Evolutionary conservation across 371 early-diverging fungal genomes (phyloP).

Genomic region (Smittium culicis): DNA sequence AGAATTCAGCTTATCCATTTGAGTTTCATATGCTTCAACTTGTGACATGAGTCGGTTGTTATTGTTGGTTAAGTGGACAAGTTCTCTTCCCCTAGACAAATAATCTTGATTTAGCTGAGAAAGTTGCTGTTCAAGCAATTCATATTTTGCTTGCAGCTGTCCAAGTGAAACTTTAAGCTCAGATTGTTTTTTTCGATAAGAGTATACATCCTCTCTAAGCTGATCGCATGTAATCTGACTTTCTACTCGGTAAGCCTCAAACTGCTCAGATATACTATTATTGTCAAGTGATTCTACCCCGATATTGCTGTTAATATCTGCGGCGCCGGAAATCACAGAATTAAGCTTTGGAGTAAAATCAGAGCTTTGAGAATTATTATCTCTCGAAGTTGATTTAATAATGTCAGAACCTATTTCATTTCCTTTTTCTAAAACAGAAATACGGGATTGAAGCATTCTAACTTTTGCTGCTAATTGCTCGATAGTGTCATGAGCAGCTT

Average conservation of each 20-base stretch:
- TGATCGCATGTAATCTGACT: conserved; percentile 33
- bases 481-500: conserved; percentile 35
- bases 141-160: conserved; percentile 37
- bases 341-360: neutral
- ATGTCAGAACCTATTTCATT: conserved; percentile 35
- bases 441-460: conserved; percentile 24
- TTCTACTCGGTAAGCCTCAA: conserved; percentile 41
- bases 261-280: conserved; percentile 32
- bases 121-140: conserved; percentile 30
- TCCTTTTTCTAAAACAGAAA: conserved; percentile 33
- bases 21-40: conserved; percentile 25
- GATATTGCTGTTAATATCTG: neutral
- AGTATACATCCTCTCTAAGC: conserved; percentile 34
- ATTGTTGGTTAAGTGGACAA: conserved; percentile 30
- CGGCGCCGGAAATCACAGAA: neutral
- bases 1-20: conserved; percentile 16
- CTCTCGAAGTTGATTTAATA: too few species aligned
- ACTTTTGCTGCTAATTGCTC: conserved; percentile 34
- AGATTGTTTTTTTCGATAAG: conserved; percentile 31
- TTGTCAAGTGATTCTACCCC: neutral
- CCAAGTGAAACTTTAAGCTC: conserved; percentile 34
- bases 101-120: conserved; percentile 20
- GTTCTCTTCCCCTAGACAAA: conserved; percentile 17
- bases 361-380: neutral
- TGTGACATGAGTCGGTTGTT: conserved; percentile 26